These are phyloP conservation scores for Phytophthora colocasiae DNA, from an alignment of 352 stramenopile genomes.

Conservation along the genomic window DNA sequence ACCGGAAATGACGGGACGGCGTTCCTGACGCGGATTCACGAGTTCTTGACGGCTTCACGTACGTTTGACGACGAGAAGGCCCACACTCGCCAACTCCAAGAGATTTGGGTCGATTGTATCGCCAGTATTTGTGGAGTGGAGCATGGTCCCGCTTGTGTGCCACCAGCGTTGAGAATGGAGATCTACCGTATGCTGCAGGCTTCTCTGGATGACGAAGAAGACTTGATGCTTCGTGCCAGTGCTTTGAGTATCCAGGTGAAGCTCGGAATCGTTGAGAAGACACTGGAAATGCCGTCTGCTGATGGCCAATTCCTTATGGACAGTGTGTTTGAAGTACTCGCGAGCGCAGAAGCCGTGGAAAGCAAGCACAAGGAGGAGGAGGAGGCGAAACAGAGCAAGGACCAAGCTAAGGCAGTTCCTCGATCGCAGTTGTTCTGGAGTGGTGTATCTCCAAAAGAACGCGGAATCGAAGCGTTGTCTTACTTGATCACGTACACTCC, in stretches of 20 bases:
- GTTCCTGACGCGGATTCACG: constrained; percentile 56
- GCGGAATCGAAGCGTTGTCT: constrained; percentile 81
- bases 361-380: constrained; percentile 35
- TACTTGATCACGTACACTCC: constrained; percentile 86
- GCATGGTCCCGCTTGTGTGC: constrained; percentile 70
- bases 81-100: constrained; percentile 64
- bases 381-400: constrained; percentile 32
- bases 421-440: constrained; percentile 67
- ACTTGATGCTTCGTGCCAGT: constrained; percentile 78
- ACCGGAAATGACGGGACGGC: constrained; percentile 65
- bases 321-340: constrained; percentile 79
- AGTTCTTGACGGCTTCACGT: constrained; percentile 69
- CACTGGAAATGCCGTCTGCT: constrained; percentile 64
- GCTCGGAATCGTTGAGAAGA: constrained; percentile 84
- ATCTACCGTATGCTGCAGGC: constrained; percentile 81
- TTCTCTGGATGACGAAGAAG: constrained; percentile 69
- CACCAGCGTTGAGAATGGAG: constrained; percentile 69
- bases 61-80: constrained; percentile 52
- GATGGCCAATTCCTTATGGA: constrained; percentile 75
- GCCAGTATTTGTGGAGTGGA: constrained; percentile 83
- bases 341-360: constrained; percentile 64
- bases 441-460: constrained; percentile 79
- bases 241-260: constrained; percentile 87
- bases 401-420: constrained; percentile 15
- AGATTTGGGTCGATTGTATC: constrained; percentile 85